Evolutionary conservation across 2,329 filamentous ascomycete genomes (phyloP), one percentile per base, ranked within the genome.

Genomic region (Penicillium sp.): DNA sequence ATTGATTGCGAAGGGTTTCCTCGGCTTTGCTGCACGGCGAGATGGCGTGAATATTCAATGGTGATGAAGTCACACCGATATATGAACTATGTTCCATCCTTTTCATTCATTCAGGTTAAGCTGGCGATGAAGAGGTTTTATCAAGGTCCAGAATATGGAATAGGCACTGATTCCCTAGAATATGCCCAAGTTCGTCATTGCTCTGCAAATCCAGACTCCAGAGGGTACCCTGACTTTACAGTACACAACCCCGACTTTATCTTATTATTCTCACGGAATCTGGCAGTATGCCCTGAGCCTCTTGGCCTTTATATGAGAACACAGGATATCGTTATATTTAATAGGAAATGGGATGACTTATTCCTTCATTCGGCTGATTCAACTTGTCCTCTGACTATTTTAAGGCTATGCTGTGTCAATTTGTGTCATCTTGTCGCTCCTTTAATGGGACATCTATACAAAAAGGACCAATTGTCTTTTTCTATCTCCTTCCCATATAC

Each of bases 281-380:
- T 18, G 15, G 13, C 7, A 30, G 17, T 42, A 29, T 18, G 24
- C 40, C 13, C 7, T 6, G 27, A 20, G 12, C 24, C 40, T 17
- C 40, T 29, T 29, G 23, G 40, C 27, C 40, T 42, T 30, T 42
- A 42, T 20, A 29, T 42, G 23, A 42, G 40, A 42, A 15, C 12
- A 17, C 40, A 42, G 27, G 40, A 42, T 29, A 29, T 42, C 20
- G 10, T 42, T 7, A 7, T 42, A 9, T 26, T 42, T 10, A 20
- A 2, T 9, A 18, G 15, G 15, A 9, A 9, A 30, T 26, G 27
- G 27, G 15, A 42, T 29, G n/a, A 29, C 4, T n/a, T 21, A 17
- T 18, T 7, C 13, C 2, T 29, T 27, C 40, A 42, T 17, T 15
- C 23, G 15, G 7, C 4, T 3, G 17, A 42, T 29, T 9, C 23